phyloP scores from a whole-genome alignment of 192 early-diverging fungal genomes.

The Glomus cerebriforme region DNA sequence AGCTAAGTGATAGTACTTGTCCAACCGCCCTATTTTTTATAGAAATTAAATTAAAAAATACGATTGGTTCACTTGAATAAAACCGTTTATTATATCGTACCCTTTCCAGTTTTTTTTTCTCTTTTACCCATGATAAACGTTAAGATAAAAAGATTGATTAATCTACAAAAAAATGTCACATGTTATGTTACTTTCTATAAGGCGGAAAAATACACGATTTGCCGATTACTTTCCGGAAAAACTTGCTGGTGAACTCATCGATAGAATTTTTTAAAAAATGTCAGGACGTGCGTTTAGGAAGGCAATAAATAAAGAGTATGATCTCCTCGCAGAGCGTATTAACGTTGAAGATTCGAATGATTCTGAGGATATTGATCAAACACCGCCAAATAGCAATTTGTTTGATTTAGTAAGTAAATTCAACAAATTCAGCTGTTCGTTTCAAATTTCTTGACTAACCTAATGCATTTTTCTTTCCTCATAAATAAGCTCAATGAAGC shows the following conservation, averaged over 20 bases:
- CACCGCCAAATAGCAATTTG: background rate
- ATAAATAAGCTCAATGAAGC: constrained; percentile 2
- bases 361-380: background rate
- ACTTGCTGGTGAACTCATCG: too few species aligned
- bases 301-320: constrained; percentile 17
- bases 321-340: background rate
- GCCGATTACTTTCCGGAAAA: too few species aligned
- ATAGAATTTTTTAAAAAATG: background rate
- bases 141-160: background rate
- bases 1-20: constrained; percentile 99
- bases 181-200: background rate
- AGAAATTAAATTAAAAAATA: background rate
- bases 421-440: too few species aligned
- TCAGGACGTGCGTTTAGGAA: constrained; percentile 19
- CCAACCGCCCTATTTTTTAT: constrained; percentile 81
- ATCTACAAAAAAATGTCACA: background rate
- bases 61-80: background rate
- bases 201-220: background rate
- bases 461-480: background rate
- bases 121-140: constrained; percentile 44
- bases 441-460: background rate
- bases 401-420: constrained; percentile 11
- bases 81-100: constrained; percentile 23
- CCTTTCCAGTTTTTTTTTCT: constrained; percentile 54
- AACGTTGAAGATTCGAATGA: background rate